These are phyloP conservation scores for Coemansia sp. DNA, from an alignment of 192 early-diverging fungal species.

Conservation along the genomic window DNA sequence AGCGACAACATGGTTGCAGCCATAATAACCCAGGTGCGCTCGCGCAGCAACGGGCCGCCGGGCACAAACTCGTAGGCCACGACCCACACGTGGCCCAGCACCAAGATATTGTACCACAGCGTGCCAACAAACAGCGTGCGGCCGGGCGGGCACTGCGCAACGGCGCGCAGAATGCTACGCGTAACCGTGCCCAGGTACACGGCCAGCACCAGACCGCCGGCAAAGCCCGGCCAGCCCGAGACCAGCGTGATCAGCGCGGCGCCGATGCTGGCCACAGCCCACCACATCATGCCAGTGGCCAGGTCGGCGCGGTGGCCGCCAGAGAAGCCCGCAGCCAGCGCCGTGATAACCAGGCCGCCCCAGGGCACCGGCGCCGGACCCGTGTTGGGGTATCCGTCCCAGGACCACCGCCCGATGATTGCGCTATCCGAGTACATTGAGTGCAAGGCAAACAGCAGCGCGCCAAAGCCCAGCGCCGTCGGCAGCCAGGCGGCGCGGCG, in stretches of 20 bases:
- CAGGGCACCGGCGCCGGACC: constrained; percentile 71
- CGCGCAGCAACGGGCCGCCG: constrained; percentile 65
- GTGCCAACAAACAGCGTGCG: constrained; percentile 59
- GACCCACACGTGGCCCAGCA: constrained; percentile 72
- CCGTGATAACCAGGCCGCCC: constrained; percentile 60
- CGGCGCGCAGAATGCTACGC: constrained; percentile 57
- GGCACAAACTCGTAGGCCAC: constrained; percentile 84
- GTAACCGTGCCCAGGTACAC: constrained; percentile 58
- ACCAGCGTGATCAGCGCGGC: constrained; percentile 57
- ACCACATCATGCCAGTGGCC: constrained; percentile 55
- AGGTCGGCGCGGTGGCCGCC: constrained; percentile 32
- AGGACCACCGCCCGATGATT: constrained; percentile 69
- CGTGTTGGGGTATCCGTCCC: constrained; percentile 68
- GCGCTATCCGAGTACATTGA: constrained; percentile 74
- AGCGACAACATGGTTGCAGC: constrained; percentile 55
- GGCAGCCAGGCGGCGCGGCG: constrained; percentile 43
- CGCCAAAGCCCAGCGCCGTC: constrained; percentile 60
- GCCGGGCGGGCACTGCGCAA: constrained; percentile 58
- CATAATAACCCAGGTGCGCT: constrained; percentile 71
- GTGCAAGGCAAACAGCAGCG: constrained; percentile 66
- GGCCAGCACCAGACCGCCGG: constrained; percentile 60
- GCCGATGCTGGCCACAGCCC: constrained; percentile 51
- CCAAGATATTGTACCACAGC: constrained; percentile 67
- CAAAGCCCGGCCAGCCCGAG: constrained; percentile 61
- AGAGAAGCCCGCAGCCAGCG: constrained; percentile 57